Base-by-base conservation (phyloP, 78 protist species). In the Diacronema lutheri region DNA sequence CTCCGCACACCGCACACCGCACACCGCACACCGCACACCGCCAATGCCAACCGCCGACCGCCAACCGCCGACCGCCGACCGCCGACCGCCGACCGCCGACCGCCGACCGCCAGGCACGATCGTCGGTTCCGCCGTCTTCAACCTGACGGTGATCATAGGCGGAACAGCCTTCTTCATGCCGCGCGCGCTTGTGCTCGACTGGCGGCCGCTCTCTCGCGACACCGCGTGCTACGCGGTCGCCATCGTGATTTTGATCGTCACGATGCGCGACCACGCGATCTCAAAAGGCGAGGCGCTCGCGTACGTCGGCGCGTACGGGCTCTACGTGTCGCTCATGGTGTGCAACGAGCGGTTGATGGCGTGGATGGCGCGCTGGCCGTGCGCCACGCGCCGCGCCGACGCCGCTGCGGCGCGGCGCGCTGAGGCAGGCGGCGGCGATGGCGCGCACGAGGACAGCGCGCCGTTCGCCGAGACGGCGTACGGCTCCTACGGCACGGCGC, bases 161-260 rank as follows among this genome's bases (percentile, higher is more conserved):
- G 73, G 38, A 9, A 66, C 62, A 1, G 41, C 38, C 38, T 7
- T 50, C 19, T 66, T 66, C 19, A 41, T 25, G 21, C 44, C 72
- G 9, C 61, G 38, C 23, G 57, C 25, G 5, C 71, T 81, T 11
- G 10, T 0, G 3, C 29, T 89, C 57, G 46, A n/a, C 31, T 84
- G 86, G 87, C 46, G 83, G 81, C 77, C 84, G 6, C 79, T 89
- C 46, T 11, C 81, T 9, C 57, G 92, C 21, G 92, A 89, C 46
- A 33, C 69, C 21, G 11, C 40, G 9, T 84, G 60, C 74, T 85
- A 89, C 33, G 20, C 40, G 35, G 1, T 73, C 14, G 3, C 84
- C 12, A 40, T 85, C 31, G 37, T 46, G 20, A 21, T 61, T 33
- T 7, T 89, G 58, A 35, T 74, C 26, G 25, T 1, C 38, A 35